Base-by-base conservation (phyloP, 116 monocot genomes). In the Papilionanthe hybrid region DNA sequence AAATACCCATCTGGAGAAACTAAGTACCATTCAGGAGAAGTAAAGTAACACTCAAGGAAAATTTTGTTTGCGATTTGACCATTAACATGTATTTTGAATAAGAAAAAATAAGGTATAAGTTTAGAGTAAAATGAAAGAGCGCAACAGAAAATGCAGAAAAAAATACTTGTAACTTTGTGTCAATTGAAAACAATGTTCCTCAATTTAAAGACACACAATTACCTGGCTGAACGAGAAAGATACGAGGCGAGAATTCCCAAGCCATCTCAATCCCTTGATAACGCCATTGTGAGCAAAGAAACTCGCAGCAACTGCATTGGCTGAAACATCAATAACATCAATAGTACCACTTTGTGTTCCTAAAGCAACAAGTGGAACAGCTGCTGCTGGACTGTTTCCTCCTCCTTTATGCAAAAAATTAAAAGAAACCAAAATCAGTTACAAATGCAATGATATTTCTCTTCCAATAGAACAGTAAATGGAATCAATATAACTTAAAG, bases 241-340 rank as follows among this genome's bases (percentile, higher is more conserved):
- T 76, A 99, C 93, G 82, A 99, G 91, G 42, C 99, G 90, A 77
- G 99, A 92, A 88, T 99, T 99, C 68, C 99, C 99, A 83, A 99
- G 99, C 99, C 99, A 99, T 86, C 86, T 93, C 84, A 99, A 83
- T 80, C 99, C 99, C 81, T 86, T 93, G 22, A 99, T 85, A 72
- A 78, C 25, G 72, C 86, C 89, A 89, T 28, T 89, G 72, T 99
- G 99, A 85, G 92, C 90, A 87, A 84, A 93, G 89, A 99, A 99
- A 82, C 99, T 99, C 37, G 83, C 86, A 42, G 99, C 89, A 71
- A 99, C 89, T n/a, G 92, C 99, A 92, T 87, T 95, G 48, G 99
- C 93, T 80, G 85, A 83, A 75, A 99, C 93, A 90, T 99, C 99
- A 86, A 99, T 84, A n/a, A 99, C 76, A 88, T 99, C 99, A 47